Percentiles rank a stretch among this genome's conserved stretches.
These are phyloP conservation scores for Darksidea phi DNA, from an alignment of 495 filamentous ascomycete genomes.

Conservation along the genomic window DNA sequence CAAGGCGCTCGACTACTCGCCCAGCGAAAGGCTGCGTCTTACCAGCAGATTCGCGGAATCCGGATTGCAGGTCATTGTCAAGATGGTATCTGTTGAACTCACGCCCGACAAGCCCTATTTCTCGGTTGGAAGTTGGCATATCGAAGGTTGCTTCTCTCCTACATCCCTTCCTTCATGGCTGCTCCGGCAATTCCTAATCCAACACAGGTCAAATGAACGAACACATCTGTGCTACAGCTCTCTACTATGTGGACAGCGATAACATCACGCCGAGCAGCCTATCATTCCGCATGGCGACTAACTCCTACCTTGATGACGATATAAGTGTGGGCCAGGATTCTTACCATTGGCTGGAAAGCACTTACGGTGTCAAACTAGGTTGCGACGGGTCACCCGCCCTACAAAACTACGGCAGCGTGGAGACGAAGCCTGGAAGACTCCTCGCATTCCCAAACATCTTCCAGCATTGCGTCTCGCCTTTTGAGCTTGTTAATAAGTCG, in stretches of 20 bases:
- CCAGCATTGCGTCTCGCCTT: conserved; percentile 33
- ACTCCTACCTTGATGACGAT: not conserved
- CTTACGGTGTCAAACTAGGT: not conserved
- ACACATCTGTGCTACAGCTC: conserved; percentile 37
- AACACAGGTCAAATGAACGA: conserved; percentile 35
- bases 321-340: not conserved
- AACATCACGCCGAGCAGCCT: conserved; percentile 51
- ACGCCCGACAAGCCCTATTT: conserved; percentile 56
- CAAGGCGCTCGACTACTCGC: not conserved
- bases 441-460: conserved; percentile 38
- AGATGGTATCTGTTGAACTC: conserved; percentile 52
- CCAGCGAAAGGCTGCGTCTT: not conserved
- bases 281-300: not conserved
- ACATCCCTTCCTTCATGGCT: too few relatives aligned
- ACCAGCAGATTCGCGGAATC: not conserved
- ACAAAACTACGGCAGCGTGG: not conserved
- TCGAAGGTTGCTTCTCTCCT: conserved; percentile 9
- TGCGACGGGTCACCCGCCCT: not conserved
- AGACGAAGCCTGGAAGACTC: conserved; percentile 21
- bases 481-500: conserved; percentile 32
- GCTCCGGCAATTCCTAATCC: not conserved
- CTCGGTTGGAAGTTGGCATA: conserved; percentile 49
- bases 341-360: not conserved
- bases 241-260: conserved; percentile 51
- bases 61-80: conserved; percentile 1